Evolutionary conservation across 2,329 filamentous ascomycete species (phyloP), one percentile per base, ranked within the genome.

Genomic region (Botrytis aclada): DNA sequence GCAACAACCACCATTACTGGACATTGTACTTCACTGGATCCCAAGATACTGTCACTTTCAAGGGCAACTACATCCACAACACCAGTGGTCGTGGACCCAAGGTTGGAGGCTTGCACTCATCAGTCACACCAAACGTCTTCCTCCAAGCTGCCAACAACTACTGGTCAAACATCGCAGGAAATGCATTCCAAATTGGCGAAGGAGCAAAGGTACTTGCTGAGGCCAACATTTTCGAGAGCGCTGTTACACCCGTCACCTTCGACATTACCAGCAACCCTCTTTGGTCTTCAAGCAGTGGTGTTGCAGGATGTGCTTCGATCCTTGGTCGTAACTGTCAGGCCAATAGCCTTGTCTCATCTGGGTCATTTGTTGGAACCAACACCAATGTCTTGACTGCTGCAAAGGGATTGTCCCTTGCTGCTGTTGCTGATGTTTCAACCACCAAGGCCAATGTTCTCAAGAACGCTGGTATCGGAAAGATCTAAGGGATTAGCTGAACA

Each of bases 11-110:
- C 20, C 56, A 56, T 16, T 60, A 69, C 47, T 60, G 66, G 66
- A 32, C n/a, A 6, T 14, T 69, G 4, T 56, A 69, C 67, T 80
- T 85, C 73, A 77, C 79, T 51, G 84, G 82, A 10, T 80, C 81
- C 16, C 78, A 78, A n/a, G 84, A 85, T 73, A 77, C 81, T 29
- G 78, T 83, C 61, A 86, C 84, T 12, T 75, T 85, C 70, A 80
- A 82, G 65, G 80, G 81, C 51, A 85, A 86, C 80, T 85, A 83
- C 76, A 78, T 84, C 74, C 83, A 84, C 78, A 78, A 84, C 76
- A 80, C 82, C 41, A 83, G 82, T 3, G 84, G 84, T 22, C 83
- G 84, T 51, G 78, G 81, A 6, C 84, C 84, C 34, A 83, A 84
- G 77, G 79, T 86, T 29, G 79, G 79, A 71, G 80, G 80, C 69